A percentile compares a stretch with the other conserved stretches of the same genome.
phyloP scores from a whole-genome alignment of 129 eudicot species.

The carrot (Daucus carota) region DNA sequence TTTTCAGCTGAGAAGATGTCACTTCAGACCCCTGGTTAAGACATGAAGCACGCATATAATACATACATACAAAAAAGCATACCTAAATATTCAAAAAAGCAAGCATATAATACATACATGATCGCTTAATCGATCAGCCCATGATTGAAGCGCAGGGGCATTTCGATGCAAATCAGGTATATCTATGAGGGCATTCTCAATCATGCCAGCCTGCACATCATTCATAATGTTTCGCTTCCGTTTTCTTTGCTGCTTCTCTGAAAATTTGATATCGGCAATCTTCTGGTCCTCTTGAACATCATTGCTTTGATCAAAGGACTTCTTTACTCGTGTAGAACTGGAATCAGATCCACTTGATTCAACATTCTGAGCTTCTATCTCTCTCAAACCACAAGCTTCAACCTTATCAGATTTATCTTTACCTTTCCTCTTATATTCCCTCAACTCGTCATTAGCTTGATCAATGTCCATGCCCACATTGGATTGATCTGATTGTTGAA shows the following conservation, averaged over 20 bases:
- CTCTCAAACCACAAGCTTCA: constrained; percentile 22
- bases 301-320: constrained; percentile 17
- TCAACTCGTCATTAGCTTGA: constrained; percentile 21
- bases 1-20: constrained; percentile 78
- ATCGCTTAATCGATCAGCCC: constrained; percentile 73
- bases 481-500: constrained; percentile 31
- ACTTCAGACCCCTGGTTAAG: constrained; percentile 82
- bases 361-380: constrained; percentile 33
- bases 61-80: neutral
- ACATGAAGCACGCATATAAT: constrained; percentile 7
- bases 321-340: constrained; percentile 43
- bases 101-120: constrained; percentile 39
- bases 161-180: constrained; percentile 86
- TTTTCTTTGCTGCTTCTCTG: constrained; percentile 69
- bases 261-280: constrained; percentile 36
- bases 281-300: constrained; percentile 36
- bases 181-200: constrained; percentile 69
- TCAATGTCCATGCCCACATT: constrained; percentile 20
- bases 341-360: constrained; percentile 67
- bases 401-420: constrained; percentile 18
- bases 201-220: constrained; percentile 50
- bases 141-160: constrained; percentile 37
- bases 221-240: constrained; percentile 88
- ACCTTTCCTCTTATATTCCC: constrained; percentile 23
- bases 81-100: neutral